phyloP scores from a whole-genome alignment of 192 early-diverging fungal species.

The Ramicandelaber brevisporus region DNA sequence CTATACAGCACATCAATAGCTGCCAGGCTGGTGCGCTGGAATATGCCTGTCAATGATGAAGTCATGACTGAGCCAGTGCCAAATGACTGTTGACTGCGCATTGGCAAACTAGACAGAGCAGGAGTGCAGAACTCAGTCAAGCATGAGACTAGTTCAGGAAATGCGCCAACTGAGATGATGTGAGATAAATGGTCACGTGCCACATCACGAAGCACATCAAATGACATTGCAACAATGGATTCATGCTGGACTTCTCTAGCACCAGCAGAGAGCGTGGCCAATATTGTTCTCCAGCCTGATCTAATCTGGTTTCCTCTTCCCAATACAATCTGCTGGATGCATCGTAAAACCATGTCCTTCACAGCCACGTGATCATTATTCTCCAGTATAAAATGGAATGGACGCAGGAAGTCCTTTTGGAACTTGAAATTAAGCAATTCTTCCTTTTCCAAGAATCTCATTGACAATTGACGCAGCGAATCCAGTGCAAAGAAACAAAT shows the following conservation, averaged over 20 bases:
- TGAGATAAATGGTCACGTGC: conserved; percentile 35
- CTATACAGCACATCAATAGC: conserved; percentile 8
- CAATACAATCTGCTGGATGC: conserved; percentile 47
- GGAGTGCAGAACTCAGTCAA: conserved; percentile 27
- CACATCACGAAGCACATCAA: conserved; percentile 34
- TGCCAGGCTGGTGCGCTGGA: conserved; percentile 17
- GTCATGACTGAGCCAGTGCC: too few species aligned
- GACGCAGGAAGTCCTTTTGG: conserved; percentile 81
- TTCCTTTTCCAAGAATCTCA: conserved; percentile 88
- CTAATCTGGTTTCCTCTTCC: conserved; percentile 49
- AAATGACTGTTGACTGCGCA: too few species aligned
- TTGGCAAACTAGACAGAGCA: too few species aligned
- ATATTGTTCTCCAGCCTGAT: conserved; percentile 53
- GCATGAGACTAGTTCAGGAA: conserved; percentile 25
- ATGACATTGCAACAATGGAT: conserved; percentile 44
- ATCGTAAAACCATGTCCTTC: conserved; percentile 53
- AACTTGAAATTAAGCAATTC: conserved; percentile 82
- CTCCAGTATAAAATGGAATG: conserved; percentile 55
- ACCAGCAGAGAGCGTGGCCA: conserved; percentile 31
- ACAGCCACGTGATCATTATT: conserved; percentile 48
- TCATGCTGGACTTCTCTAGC: conserved; percentile 40
- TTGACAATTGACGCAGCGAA: conserved; percentile 67
- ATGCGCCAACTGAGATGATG: conserved; percentile 29
- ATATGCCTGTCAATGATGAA: too few species aligned
- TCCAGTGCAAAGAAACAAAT: conserved; percentile 79